Evolutionary conservation across 2,329 filamentous ascomycete species (phyloP).

Genomic region (Alternaria hordeiaustralica): DNA sequence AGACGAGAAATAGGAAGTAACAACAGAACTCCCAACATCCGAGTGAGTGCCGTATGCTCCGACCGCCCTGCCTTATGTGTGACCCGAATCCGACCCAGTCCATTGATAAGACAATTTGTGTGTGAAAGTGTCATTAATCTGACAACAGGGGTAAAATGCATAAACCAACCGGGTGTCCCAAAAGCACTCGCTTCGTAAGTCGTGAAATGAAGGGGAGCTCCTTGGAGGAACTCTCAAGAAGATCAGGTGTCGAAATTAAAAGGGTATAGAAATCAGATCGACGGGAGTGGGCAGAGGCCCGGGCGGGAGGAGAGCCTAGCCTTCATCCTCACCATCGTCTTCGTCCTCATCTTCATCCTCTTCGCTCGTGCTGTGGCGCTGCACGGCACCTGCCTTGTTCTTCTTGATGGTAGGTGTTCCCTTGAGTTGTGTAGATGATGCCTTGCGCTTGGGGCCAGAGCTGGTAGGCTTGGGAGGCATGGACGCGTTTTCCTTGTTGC

Average conservation of each 20-base stretch:
- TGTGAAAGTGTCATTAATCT: constrained; percentile 28
- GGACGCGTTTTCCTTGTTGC: constrained; percentile 50
- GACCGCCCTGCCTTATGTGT: constrained; percentile 31
- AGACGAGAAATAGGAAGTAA: constrained; percentile 13
- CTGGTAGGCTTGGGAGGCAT: constrained; percentile 31
- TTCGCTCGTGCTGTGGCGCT: constrained; percentile 56
- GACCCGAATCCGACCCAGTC: constrained; percentile 23
- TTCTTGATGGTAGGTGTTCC: constrained; percentile 54
- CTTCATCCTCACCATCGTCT: constrained; percentile 60
- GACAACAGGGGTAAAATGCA: constrained; percentile 42
- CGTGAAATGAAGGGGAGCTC: constrained; percentile 37
- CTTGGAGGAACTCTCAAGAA: constrained; percentile 26
- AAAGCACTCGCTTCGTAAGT: constrained; percentile 50
- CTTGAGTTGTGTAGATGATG: constrained; percentile 38
- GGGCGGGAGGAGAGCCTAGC: constrained; percentile 21
- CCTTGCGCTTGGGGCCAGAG: constrained; percentile 42
- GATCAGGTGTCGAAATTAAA: constrained; percentile 29
- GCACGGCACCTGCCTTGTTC: constrained; percentile 51
- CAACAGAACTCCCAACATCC: constrained; percentile 6
- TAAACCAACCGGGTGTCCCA: constrained; percentile 33
- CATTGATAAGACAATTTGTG: constrained; percentile 44
- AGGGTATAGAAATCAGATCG: constrained; percentile 22
- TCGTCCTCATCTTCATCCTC: constrained; percentile 60
- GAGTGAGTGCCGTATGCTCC: constrained; percentile 25
- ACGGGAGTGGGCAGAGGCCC: not conserved